Base-by-base conservation (phyloP, 2,329 filamentous ascomycete genomes). In the Pestalotiopsis sp. region DNA sequence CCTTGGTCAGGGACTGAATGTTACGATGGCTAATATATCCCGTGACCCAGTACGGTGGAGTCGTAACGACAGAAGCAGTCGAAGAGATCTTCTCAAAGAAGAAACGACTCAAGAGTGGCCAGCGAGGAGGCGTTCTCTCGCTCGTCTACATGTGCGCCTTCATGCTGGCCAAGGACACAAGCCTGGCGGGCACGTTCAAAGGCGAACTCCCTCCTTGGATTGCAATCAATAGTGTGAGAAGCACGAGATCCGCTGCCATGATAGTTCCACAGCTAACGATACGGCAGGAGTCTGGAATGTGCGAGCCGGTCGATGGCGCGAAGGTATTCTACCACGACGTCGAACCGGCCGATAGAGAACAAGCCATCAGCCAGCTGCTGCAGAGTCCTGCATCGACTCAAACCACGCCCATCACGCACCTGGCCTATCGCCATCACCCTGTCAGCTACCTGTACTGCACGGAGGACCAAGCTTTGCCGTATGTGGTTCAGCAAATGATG, bases 161-260 rank as follows among this genome's bases (percentile, higher is more conserved):
- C 38, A 40, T 63, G 60, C n/a, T 63, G 13, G 17, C 60, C 4
- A 38, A 4, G 27, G 36, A 45, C 12, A 45, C 20, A 14, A 40
- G 31, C n/a, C 38, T 63, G 6, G 31, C 31, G 17, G 31, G 20
- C n/a, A 40, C 60, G 23, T 45, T 45, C 17, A 17, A 45, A 6
- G 60, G 60, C 9, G 45, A 63, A 14, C 20, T 63, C 13, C 60
- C 60, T 38, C 57, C 57, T 17, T 63, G 60, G 60, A 40, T 63
- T 13, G 17, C 11, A 2, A 63, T 38, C 31, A 7, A 31, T 23
- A 38, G 13, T 12, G 58, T 60, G 17, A 36, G 58, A 14, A 38
- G 5, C 23, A 45, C 13, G 23, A 7, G 7, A 12, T n/a, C 5
- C 2, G 60, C n/a, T 17, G 57, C 23, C 57, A 12, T 41, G 5